A percentile compares a stretch with the other conserved stretches of the same genome.
These are phyloP conservation scores for Cucurbita maxima DNA, from an alignment of 306 rosid genomes.

Conservation along the genomic window DNA sequence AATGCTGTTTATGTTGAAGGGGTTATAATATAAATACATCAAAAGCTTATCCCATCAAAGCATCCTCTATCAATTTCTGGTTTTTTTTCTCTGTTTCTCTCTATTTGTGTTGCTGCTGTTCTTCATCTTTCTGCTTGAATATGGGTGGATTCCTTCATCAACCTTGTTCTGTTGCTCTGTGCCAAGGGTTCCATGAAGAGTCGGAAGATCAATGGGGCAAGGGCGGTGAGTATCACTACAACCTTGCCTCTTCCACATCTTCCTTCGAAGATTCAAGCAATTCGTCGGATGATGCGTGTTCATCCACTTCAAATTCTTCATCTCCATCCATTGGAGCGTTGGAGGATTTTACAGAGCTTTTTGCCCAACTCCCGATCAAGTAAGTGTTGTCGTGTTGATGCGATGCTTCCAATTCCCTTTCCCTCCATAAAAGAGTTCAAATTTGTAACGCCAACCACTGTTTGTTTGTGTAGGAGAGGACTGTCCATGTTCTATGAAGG, in stretches of 20 bases:
- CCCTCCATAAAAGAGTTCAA: not conserved
- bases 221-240: not conserved
- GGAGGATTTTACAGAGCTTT: slow-evolving; percentile 31
- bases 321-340: slow-evolving; percentile 21
- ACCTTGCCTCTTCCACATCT: slow-evolving; percentile 10
- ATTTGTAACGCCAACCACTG: not conserved
- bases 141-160: slow-evolving; percentile 13
- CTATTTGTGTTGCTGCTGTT: slow-evolving; percentile 6
- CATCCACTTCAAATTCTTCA: slow-evolving; percentile 8
- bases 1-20: not conserved
- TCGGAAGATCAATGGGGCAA: slow-evolving; percentile 7
- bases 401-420: not conserved
- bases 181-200: not conserved
- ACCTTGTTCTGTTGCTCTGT: not conserved
- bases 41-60: not conserved
- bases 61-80: not conserved
- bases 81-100: not conserved
- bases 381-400: slow-evolving; percentile 8
- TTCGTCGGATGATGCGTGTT: slow-evolving; percentile 22
- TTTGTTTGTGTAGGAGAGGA: slow-evolving; percentile 33
- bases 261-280: slow-evolving; percentile 7
- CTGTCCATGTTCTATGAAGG: slow-evolving; percentile 39
- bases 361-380: slow-evolving; percentile 34
- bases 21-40: not conserved
- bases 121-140: slow-evolving; percentile 5